Base-by-base conservation (phyloP, 352 stramenopile species). In the Salisapilia sapeloensis region DNA sequence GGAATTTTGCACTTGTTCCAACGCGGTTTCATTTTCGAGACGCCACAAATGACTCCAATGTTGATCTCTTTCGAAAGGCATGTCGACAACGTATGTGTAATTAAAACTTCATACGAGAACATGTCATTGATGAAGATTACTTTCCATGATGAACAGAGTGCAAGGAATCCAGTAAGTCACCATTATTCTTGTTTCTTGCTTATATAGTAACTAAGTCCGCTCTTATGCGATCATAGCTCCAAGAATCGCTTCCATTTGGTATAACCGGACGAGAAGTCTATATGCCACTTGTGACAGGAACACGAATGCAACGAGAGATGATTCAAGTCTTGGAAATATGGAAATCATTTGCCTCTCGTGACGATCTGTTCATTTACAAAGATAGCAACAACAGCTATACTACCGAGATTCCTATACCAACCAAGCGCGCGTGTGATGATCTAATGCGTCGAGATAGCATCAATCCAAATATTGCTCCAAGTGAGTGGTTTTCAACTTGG, bases 221-320 rank as follows among this genome's bases (percentile, higher is more conserved):
- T n/a, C n/a, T n/a, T n/a, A n/a, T n/a, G n/a, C n/a, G n/a, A n/a
- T n/a, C 36, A 6, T 30, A 64, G 58, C 14, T 79, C 1, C 55
- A 53, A 2, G 44, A 57, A 24, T 47, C 33, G 3, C 26, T 81
- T 24, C 63, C 66, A 2, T 57, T 80, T 24, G 6, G 29, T 3
- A 29, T 52, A 4, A 14, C 42, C 2, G 53, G 37, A 2, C 38
- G 43, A 5, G 38, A 44, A 4, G 19, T 82, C 7, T 60, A 46
- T 12, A 56, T 86, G 6, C 71, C 71, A 3, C 24, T 86, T 14
- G 35, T 78, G 5, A 62, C 71, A 2, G 62, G 60, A 2, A 63
- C 62, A 3, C 62, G 66, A 10, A 77, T 79, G 19, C 71, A 86
- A 32, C 44, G 74, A 18, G 60, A 80, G 20, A 54, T 83, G 9